Evolutionary conservation across 2,329 filamentous ascomycete species (phyloP).

Genomic region (Aspergillus bombycis): DNA sequence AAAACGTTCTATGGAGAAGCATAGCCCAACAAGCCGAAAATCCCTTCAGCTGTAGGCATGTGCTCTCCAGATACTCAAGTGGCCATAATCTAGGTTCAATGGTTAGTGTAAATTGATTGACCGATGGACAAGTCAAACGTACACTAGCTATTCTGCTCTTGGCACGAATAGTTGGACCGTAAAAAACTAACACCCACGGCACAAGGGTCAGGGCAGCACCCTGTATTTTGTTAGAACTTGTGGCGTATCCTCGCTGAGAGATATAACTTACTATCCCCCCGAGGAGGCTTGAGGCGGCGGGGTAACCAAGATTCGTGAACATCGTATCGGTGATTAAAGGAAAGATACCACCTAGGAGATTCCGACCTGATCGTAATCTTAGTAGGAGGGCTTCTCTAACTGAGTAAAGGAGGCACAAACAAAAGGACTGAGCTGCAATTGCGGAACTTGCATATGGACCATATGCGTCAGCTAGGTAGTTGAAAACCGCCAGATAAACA

Average conservation of each 20-base stretch:
- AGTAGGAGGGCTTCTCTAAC: background rate
- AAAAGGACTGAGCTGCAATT: slow-evolving; percentile 82
- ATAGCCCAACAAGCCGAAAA: no score
- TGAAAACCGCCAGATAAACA: slow-evolving; percentile 87
- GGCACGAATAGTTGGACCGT: no score
- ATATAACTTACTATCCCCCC: slow-evolving; percentile 65
- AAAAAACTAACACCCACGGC: slow-evolving; percentile 71
- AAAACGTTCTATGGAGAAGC: no score
- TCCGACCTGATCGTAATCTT: slow-evolving; percentile 55
- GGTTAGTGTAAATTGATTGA: no score
- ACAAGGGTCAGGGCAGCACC: slow-evolving; percentile 69
- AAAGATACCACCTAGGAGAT: slow-evolving; percentile 79
- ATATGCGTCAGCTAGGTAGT: slow-evolving; percentile 89
- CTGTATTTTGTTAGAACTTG: slow-evolving; percentile 23
- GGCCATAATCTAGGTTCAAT: no score
- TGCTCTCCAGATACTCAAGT: no score
- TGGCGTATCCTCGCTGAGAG: background rate
- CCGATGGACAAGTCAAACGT: no score
- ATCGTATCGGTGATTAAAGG: slow-evolving; percentile 74
- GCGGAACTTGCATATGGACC: slow-evolving; percentile 83
- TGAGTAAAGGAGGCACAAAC: slow-evolving; percentile 35
- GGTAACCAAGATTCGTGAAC: slow-evolving; percentile 72
- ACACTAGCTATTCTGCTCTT: no score
- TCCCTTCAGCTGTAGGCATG: no score
- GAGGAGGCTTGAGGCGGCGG: slow-evolving; percentile 71